Evolutionary conservation across 345 rosid species (phyloP), one percentile per base, ranked within the genome.

Genomic region (Anacardium occidentale): DNA sequence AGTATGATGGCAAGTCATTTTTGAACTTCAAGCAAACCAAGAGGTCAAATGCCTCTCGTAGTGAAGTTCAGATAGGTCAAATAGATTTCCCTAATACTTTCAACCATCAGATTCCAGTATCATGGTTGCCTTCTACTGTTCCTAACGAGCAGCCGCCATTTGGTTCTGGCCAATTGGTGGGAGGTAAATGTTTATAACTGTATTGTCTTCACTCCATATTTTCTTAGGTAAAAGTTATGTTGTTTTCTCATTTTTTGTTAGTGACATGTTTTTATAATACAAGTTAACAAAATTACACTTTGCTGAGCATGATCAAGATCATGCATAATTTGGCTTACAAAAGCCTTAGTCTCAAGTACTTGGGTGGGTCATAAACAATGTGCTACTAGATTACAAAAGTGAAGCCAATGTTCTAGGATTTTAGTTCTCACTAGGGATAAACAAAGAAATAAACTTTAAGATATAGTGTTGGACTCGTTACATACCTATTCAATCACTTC

Each of bases 1-100:
- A 94, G 73, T 92, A 92, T 81, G 97, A 90, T 81, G 98, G 97
- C 75, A 89, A 94, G 78, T 90, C 98, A 52, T 80, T 92, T 42
- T 10, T 92, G 74, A 85, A 76, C 80, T 74, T 83, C 75, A 89
- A 92, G 85, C 89, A 94, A 82, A 81, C 79, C 66, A 85, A 85
- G 80, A 85, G 82, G 78, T 77, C 78, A 57, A 71, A 80, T 72
- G 53, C 85, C 60, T 78, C 86, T 64, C 82, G 78, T 45, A 78
- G 76, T 84, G 96, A 90, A 57, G 74, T 56, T 76, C 89, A 74
- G 69, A 72, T 71, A 54, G 86, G 79, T 62, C 77, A 80, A 20
- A 63, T 70, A 45, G 83, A 80, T 72, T 87, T 85, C 75, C 6
- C 93, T 26, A 74, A 80, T 75, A 68, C 81, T 68, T 61, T 86